Base-by-base conservation (phyloP, 495 filamentous ascomycete genomes). In the Cryomyces antarcticus region DNA sequence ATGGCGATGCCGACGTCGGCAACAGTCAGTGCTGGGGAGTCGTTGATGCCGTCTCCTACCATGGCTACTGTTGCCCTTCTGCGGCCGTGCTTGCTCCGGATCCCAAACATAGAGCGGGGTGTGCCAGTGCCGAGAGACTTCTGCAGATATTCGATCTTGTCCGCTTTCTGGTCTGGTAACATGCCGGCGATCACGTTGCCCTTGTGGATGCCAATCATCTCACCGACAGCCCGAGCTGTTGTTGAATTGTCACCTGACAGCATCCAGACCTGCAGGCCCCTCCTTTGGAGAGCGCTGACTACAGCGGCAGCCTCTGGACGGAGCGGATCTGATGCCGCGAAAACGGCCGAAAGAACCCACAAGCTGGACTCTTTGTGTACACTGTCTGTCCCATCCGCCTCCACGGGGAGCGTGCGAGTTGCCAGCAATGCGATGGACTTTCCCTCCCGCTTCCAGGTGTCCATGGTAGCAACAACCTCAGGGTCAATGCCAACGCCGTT, bases 41-140 rank as follows among this genome's bases (percentile, higher is more conserved):
- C 86, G 57, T 94, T 94, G 57, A 92, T 80, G 42, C 85, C 86
- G 53, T 94, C 85, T 17, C 85, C 86, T 3, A 88, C 66, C 57
- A 78, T 77, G 6, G 71, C 75, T 24, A 78, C 64, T 13, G 68
- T 69, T 28, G 53, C 55, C 6, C 45, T 40, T 27, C 12, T 33
- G 7, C 39, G 24, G 27, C 7, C 27, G 38, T 28, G 9, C 24
- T 28, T 7, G 7, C 27, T 13, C 33, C 12, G 33, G 9, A 9
- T 9, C 12, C 33, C 12, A 9, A 36, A 36, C 2, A 36, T 3
- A 36, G 33, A 36, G 38, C 38, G 38, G 11, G 27, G 7, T 12
- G 2, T 13, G n/a, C 38, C 27, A 12, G 9, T 35, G 9, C 27
- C 7, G n/a, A 13, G 38, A n/a, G 38, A 39, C 10, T 39, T 39